Percentiles rank a stretch among this genome's conserved stretches.
These are phyloP conservation scores for Penicillium sp. DNA, from an alignment of 2,329 filamentous ascomycete species.

Conservation along the genomic window DNA sequence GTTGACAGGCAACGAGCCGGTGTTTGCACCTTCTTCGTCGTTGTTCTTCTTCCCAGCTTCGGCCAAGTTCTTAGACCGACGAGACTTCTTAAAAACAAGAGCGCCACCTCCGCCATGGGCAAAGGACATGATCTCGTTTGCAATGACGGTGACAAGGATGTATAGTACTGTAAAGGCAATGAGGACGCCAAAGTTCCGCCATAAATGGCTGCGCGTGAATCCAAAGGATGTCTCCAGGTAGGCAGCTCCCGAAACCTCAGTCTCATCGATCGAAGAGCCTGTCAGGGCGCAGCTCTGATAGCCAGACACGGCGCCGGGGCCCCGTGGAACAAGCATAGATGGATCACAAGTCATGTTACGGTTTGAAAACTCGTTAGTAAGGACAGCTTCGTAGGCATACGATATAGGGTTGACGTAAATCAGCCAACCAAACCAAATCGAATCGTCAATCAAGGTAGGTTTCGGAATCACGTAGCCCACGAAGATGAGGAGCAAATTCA, in stretches of 20 bases:
- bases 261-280: slow-evolving; percentile 52
- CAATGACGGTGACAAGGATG: slow-evolving; percentile 65
- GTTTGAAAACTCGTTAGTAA: slow-evolving; percentile 62
- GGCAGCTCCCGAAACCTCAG: slow-evolving; percentile 49
- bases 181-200: slow-evolving; percentile 73
- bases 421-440: slow-evolving; percentile 64
- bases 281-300: slow-evolving; percentile 62
- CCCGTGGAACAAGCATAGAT: slow-evolving; percentile 54
- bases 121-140: slow-evolving; percentile 66
- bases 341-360: slow-evolving; percentile 56
- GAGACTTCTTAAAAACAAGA: slow-evolving; percentile 64
- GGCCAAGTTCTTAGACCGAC: slow-evolving; percentile 41
- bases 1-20: slow-evolving; percentile 1
- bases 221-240: slow-evolving; percentile 56
- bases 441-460: slow-evolving; percentile 53
- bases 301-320: slow-evolving; percentile 51
- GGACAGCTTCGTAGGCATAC: slow-evolving; percentile 65
- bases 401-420: slow-evolving; percentile 49
- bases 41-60: slow-evolving; percentile 22
- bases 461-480: slow-evolving; percentile 67
- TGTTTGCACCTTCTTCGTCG: slow-evolving; percentile 11
- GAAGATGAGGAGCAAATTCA: slow-evolving; percentile 61
- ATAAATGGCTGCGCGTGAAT: slow-evolving; percentile 57
- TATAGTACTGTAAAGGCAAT: slow-evolving; percentile 74
- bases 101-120: slow-evolving; percentile 61